Base-by-base conservation (phyloP, 2,329 filamentous ascomycete genomes). In the Chrysosporium keratinophilum region DNA sequence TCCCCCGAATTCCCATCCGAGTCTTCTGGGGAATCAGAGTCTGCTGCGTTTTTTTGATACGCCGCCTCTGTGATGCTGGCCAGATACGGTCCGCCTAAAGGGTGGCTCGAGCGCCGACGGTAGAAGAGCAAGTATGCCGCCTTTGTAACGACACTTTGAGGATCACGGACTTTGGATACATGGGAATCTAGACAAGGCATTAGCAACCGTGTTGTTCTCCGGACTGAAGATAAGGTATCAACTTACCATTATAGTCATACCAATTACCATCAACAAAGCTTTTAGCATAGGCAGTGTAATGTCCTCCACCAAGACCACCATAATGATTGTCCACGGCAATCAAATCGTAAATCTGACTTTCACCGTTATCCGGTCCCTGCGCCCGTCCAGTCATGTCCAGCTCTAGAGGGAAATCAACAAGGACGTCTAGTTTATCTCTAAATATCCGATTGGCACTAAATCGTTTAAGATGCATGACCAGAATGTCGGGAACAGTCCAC, bases 291-390 rank as follows among this genome's bases (percentile, higher is more conserved):
- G 93, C 93, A 17, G 90, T 97, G 72, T 98, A 98, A 69, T 98
- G 93, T 0, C 93, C 93, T 41, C 93, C 93, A 56, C 89, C 89
- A 37, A 98, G 79, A 31, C 89, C 88, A 57, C 93, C 93, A 67
- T 86, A 95, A 69, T 98, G 93, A 66, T 95, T 91, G 69, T 98
- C 93, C 1, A 98, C 89, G 12, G 85, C 93, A 65, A 98, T 93
- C 33, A 98, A 76, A 67, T 98, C 93, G 65, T 96, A 98, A 10
- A 90, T 76, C 64, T 93, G 81, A 56, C 84, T 77, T 70, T 95
- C 95, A 34, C 84, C 87, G 35, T 85, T 82, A 62, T 91, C 87
- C 52, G 83, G 84, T 59, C 89, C 78, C 12, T 91, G 82, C 7
- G 97, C 87, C 51, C 89, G 81, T 28, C 80, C 78, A 2, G 81